phyloP scores from a whole-genome alignment of 495 filamentous ascomycete species.

The Elasticomyces elasticus region DNA sequence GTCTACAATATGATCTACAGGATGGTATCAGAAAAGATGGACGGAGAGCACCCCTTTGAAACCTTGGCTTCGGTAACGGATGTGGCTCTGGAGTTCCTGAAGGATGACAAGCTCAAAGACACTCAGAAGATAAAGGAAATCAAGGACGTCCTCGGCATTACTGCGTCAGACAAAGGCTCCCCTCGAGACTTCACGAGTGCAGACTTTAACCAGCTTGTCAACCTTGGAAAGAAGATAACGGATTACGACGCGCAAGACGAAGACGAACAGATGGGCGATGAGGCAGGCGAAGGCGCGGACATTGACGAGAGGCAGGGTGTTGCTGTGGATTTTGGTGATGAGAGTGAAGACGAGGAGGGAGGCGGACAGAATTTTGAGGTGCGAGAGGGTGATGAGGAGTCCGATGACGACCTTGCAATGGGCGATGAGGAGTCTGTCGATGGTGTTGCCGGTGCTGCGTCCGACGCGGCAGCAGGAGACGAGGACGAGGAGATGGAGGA shows the following conservation, averaged over 20 bases:
- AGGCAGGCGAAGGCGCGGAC: constrained; percentile 45
- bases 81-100: constrained; percentile 79
- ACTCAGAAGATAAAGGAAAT: constrained; percentile 98
- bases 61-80: constrained; percentile 93
- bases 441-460: constrained; percentile 43
- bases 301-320: constrained; percentile 92
- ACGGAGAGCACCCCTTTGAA: constrained; percentile 77
- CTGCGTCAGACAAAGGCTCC: constrained; percentile 73
- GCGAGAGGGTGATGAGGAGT: constrained; percentile 60
- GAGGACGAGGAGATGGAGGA: constrained; percentile 40
- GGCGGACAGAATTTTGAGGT: constrained; percentile 67
- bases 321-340: constrained; percentile 89
- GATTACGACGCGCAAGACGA: constrained; percentile 97
- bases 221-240: constrained; percentile 96
- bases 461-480: constrained; percentile 39
- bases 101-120: constrained; percentile 92
- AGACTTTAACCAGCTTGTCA: constrained; percentile 95
- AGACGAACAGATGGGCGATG: constrained; percentile 72
- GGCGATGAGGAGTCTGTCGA: constrained; percentile 38
- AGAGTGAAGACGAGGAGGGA: constrained; percentile 85
- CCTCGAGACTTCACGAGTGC: too few relatives aligned
- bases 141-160: constrained; percentile 77
- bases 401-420: constrained; percentile 51
- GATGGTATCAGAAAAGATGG: constrained; percentile 75
- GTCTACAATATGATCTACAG: constrained; percentile 95